Conservation (phyloP, 129 eudicot species). For the Flaveria ramosissima region DNA sequence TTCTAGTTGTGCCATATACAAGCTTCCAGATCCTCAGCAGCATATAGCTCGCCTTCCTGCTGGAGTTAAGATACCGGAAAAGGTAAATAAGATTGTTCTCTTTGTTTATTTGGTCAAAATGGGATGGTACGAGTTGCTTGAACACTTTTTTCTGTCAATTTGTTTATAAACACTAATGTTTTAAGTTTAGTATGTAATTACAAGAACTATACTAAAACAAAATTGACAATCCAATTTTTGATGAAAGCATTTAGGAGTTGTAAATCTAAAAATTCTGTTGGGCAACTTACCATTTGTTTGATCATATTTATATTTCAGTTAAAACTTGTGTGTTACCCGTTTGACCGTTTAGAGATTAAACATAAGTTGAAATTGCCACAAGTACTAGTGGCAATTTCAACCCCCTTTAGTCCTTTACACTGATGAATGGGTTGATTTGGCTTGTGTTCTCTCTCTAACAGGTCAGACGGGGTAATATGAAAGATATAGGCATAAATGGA, state of each 20-base stretch:
- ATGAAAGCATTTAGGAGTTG: conserved; percentile 7
- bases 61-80: conserved; percentile 68
- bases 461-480: neutral
- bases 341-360: neutral
- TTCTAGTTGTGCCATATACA: conserved; percentile 83
- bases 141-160: neutral
- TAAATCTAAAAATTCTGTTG: neutral
- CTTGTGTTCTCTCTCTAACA: neutral
- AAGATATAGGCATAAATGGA: neutral
- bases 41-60: conserved; percentile 65
- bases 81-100: conserved; percentile 39
- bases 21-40: conserved; percentile 70
- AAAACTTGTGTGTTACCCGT: neutral
- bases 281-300: neutral
- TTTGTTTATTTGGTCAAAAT: neutral
- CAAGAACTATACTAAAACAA: neutral
- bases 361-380: neutral
- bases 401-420: neutral
- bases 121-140: neutral
- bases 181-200: neutral
- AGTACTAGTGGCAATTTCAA: neutral
- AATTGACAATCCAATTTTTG: neutral
- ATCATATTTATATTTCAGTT: neutral
- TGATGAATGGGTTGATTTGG: neutral
- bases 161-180: neutral